A percentile compares a stretch with the other conserved stretches of the same genome.
Evolutionary conservation across 345 rosid genomes (phyloP).

Genomic region (Mangifera indica): DNA sequence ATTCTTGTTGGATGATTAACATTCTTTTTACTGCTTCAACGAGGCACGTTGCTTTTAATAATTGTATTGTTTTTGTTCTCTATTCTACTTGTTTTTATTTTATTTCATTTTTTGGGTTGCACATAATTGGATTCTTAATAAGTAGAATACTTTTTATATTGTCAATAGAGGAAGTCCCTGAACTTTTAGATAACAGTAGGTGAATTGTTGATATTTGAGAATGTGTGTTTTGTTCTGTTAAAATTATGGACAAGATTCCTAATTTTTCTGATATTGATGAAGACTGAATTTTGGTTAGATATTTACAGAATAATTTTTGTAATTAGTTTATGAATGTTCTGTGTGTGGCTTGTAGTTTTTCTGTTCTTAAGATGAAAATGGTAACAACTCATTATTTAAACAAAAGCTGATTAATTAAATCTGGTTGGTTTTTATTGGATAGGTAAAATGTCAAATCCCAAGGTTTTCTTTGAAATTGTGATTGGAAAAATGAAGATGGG

Average conservation of each 20-base stretch:
- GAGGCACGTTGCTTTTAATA: too few species aligned
- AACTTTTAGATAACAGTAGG: too few species aligned
- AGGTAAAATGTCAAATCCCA: constrained; percentile 58
- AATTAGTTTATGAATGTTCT: neutral
- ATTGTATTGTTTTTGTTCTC: too few species aligned
- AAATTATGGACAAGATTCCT: too few species aligned
- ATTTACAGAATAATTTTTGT: neutral
- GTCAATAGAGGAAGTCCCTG: too few species aligned
- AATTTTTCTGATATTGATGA: neutral
- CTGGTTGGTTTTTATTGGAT: constrained; percentile 13
- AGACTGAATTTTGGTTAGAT: neutral
- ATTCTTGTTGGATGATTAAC: constrained; percentile 35
- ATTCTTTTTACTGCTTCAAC: constrained; percentile 20
- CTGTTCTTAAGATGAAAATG: neutral
- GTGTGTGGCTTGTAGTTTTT: neutral
- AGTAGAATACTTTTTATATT: neutral
- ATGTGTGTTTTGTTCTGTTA: too few species aligned
- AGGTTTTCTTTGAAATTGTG: constrained; percentile 70
- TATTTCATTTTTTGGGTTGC: neutral
- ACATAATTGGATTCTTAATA: neutral
- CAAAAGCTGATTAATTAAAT: neutral
- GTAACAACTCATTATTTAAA: neutral
- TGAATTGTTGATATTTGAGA: too few species aligned
- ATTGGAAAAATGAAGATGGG: constrained; percentile 69
- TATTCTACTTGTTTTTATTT: neutral